Percentiles rank a stretch among this genome's conserved stretches.
Evolutionary conservation across 371 early-diverging fungal genomes (phyloP).

Genomic region (Dichotomocladium elegans): DNA sequence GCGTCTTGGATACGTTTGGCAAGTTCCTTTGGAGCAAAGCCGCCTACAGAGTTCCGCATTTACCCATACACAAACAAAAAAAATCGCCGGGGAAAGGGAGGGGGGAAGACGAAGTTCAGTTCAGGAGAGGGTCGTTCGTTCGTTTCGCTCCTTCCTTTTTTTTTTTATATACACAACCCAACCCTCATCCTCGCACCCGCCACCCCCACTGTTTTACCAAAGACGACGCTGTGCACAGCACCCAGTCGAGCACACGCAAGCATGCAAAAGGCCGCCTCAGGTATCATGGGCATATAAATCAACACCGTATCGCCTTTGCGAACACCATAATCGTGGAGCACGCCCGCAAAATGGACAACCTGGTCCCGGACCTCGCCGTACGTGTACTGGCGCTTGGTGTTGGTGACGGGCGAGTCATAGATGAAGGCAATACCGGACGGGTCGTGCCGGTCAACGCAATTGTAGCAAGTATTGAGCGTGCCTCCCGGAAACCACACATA

Average conservation of each 20-base stretch:
- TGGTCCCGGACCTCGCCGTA: slow-evolving; percentile 69
- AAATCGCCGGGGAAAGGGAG: neutral
- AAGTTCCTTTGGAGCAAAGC: slow-evolving; percentile 77
- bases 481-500: slow-evolving; percentile 70
- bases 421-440: slow-evolving; percentile 66
- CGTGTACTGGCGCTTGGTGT: slow-evolving; percentile 52
- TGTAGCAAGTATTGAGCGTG: slow-evolving; percentile 87
- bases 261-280: slow-evolving; percentile 84
- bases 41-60: slow-evolving; percentile 60
- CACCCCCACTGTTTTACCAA: slow-evolving; percentile 31
- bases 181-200: too few species aligned
- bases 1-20: slow-evolving; percentile 81
- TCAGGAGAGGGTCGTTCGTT: too few species aligned
- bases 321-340: slow-evolving; percentile 69
- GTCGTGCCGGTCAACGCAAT: slow-evolving; percentile 87
- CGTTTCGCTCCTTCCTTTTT: too few species aligned
- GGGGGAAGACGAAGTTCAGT: neutral
- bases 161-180: too few species aligned
- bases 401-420: slow-evolving; percentile 73
- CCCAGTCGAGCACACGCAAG: slow-evolving; percentile 92
- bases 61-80: neutral
- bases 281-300: slow-evolving; percentile 90
- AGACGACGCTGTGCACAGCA: slow-evolving; percentile 76
- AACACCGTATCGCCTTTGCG: slow-evolving; percentile 79
- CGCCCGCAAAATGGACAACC: slow-evolving; percentile 74